Conservation (phyloP, 257 asterid species). For the Verbena officinalis region DNA sequence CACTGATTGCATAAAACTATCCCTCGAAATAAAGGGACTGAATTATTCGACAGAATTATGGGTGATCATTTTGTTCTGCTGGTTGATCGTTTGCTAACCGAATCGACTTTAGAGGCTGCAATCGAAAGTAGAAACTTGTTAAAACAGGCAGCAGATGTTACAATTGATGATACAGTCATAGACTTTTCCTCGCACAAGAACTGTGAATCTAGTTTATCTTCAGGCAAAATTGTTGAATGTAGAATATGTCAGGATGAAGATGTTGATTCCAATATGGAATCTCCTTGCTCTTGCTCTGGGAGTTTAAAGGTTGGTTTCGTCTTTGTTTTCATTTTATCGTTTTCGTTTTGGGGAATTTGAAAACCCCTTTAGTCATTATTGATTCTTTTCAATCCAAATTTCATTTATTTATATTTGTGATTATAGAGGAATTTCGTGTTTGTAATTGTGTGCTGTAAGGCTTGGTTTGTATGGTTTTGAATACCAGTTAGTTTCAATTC, state of each 20-base stretch:
- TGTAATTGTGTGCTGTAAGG: background rate
- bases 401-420: background rate
- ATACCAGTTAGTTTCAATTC: no score
- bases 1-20: conserved; percentile 7
- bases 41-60: conserved; percentile 41
- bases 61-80: conserved; percentile 97
- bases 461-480: no score
- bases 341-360: background rate
- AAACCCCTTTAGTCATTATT: background rate
- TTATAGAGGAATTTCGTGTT: background rate
- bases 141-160: conserved; percentile 38
- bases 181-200: conserved; percentile 41
- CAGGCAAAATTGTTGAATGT: conserved; percentile 81
- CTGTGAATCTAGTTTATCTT: conserved; percentile 47
- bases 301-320: conserved; percentile 78
- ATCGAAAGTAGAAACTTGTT: conserved; percentile 58
- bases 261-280: conserved; percentile 76
- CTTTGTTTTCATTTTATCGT: background rate
- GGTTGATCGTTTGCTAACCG: conserved; percentile 94
- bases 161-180: conserved; percentile 32
- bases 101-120: conserved; percentile 93
- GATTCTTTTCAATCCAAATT: background rate
- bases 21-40: background rate
- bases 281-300: conserved; percentile 97
- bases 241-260: conserved; percentile 98